Base-by-base conservation (phyloP, 257 asterid genomes). In the Petrea volubilis region DNA sequence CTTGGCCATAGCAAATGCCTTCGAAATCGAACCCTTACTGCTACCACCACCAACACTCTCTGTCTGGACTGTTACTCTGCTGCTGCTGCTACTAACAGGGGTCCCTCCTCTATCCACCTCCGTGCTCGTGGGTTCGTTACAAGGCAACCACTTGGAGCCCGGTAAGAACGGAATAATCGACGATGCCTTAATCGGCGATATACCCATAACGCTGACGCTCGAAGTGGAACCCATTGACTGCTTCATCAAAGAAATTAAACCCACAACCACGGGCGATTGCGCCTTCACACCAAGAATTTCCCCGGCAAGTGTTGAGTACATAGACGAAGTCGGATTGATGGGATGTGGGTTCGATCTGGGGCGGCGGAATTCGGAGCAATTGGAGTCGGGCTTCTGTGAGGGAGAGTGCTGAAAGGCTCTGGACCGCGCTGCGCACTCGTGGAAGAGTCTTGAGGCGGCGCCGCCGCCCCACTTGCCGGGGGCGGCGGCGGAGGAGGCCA, bases 101-200 rank as follows among this genome's bases (percentile, higher is more conserved):
- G 84, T 25, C 27, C 90, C 96, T 38, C 93, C 91, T 68, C 82
- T 83, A 77, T 86, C 94, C 29, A 89, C 88, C 24, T 82, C 85
- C 11, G 79, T 29, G 64, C 66, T 77, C 7, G 83, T 29, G 4
- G 89, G 75, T 78, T 85, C 88, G 43, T 80, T 85, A 64, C 96
- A 90, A 4, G 97, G 96, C 57, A 93, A 59, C 98, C 97, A 93
- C 81, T 84, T 90, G 2, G 95, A 85, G 13, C 83, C 85, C 40
- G 75, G 85, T 1, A 93, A 53, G 71, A 90, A 88, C 0, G 93
- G 89, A 63, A 90, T 56, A 36, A 88, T 53, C 14, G 82, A 44
- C 1, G 88, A 83, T 6, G 85, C 81, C 67, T 82, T 88, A 20
- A 88, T 18, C 5, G 93, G 93, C 3, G 98, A 90, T 71, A 90